Evolutionary conservation across 164 flowering plant genomes (phyloP).

Genomic region (Nymphaea colorata): DNA sequence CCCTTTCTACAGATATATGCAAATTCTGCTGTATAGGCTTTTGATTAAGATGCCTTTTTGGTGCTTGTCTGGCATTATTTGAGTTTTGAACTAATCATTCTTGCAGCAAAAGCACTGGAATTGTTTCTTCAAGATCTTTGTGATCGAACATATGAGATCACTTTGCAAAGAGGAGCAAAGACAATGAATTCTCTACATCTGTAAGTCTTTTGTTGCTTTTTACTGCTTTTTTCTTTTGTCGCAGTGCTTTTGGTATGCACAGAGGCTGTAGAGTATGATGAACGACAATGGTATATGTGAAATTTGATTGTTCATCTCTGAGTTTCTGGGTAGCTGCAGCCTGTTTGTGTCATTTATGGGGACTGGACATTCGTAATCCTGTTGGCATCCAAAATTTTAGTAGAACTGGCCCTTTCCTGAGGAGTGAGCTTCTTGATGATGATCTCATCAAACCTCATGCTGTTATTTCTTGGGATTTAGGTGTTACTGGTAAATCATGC

Average conservation of each 20-base stretch:
- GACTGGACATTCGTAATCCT: background rate
- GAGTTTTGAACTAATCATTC: background rate
- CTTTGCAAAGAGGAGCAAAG: slow-evolving; percentile 77
- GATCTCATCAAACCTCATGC: background rate
- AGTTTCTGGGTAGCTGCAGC: background rate
- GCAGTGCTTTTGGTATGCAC: background rate
- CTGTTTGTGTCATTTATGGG: background rate
- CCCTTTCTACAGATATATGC: background rate
- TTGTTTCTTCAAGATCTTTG: slow-evolving; percentile 80
- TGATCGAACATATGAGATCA: slow-evolving; percentile 69
- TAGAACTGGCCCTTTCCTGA: background rate
- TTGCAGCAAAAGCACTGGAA: slow-evolving; percentile 82
- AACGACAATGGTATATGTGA: background rate
- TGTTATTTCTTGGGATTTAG: background rate
- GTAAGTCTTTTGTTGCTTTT: slow-evolving; percentile 25
- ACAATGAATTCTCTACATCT: slow-evolving; percentile 61
- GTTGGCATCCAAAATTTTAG: background rate
- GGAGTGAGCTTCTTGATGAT: background rate
- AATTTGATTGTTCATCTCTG: background rate
- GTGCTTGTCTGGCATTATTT: background rate
- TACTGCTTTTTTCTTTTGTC: background rate
- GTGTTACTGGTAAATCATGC: too few species aligned
- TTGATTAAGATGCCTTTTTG: too few species aligned
- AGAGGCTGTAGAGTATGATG: background rate
- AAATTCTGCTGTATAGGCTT: background rate